A percentile compares a stretch with the other conserved stretches of the same genome.
These are phyloP conservation scores for Trichosporon inkin DNA, from an alignment of 1,284 basidiomycete genomes.

Conservation along the genomic window DNA sequence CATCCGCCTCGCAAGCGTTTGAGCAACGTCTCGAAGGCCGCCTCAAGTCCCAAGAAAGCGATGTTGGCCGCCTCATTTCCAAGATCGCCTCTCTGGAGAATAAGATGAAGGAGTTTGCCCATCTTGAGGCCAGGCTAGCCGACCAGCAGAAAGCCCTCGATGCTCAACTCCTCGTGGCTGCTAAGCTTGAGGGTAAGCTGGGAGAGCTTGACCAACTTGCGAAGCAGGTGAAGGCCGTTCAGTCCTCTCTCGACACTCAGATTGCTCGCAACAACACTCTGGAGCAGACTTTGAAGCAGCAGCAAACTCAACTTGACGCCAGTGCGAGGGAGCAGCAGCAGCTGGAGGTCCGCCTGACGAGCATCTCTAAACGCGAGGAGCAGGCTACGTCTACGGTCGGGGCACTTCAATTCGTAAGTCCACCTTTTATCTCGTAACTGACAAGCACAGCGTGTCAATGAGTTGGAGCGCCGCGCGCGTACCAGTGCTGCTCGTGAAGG, in stretches of 20 bases:
- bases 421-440: neutral
- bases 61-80: conserved; percentile 1
- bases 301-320: neutral
- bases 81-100: conserved; percentile 2
- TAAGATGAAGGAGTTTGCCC: neutral
- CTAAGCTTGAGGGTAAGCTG: neutral
- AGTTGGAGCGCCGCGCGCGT: conserved; percentile 1
- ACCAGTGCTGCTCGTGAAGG: conserved; percentile 1
- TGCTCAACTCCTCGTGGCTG: neutral
- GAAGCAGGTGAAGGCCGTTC: neutral
- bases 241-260: neutral
- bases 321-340: conserved; percentile 4
- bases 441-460: neutral
- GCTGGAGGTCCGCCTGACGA: neutral
- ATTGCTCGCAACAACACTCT: neutral
- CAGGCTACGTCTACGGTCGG: neutral
- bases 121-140: neutral
- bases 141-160: conserved; percentile 3
- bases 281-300: neutral
- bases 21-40: conserved; percentile 2
- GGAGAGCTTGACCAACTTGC: conserved; percentile 1
- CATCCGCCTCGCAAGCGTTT: neutral
- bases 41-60: conserved; percentile 2
- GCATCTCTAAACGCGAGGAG: neutral
- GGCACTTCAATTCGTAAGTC: conserved; percentile 2